Evolutionary conservation across 2,329 filamentous ascomycete species (phyloP), one percentile per base, ranked within the genome.

Genomic region (Diaporthe vaccinii): DNA sequence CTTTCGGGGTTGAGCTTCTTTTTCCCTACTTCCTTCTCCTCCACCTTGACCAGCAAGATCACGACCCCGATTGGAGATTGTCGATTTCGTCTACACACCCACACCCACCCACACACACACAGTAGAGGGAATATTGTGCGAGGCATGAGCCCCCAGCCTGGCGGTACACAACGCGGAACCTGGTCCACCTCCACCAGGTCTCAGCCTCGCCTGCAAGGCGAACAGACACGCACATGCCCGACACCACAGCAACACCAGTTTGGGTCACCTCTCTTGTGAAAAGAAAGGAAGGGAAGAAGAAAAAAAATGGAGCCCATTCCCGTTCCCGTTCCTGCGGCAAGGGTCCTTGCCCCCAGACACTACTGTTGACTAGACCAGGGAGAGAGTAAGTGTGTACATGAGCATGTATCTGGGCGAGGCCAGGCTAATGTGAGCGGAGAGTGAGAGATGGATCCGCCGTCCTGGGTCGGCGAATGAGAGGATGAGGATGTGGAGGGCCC

Each of bases 391-490:
- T 25, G 20, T 39, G 10, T 59, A n/a, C 57, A 22, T 59, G 34
- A 28, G 15, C 28, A 31, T 28, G 59, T 61, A 62, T 49, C 36
- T 28, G 31, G n/a, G 20, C 59, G 28, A 12, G 9, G 17, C 41
- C 28, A 49, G 61, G 61, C 61, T 67, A 67, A 67, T 67, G 61
- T 44, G 61, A 67, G 36, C 12, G 36, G 36, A 39, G 36, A 39
- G 28, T 28, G 41, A 39, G 34, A 28, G 22, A 72, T 53, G 70
- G 62, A 74, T 58, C 73, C 73, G 73, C 67, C 53, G 62, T 70
- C 58, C 73, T 74, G 73, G 73, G 73, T 74, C 62, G 41, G 34
- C 72, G 59, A 74, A 59, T 69, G 12, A 49, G 36, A 68, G 51
- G 61, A 22, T 36, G 61, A 12, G 49, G 61, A 68, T 25, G 51